Evolutionary conservation across 1,284 basidiomycete genomes (phyloP).

Genomic region (Malassezia slooffiae): DNA sequence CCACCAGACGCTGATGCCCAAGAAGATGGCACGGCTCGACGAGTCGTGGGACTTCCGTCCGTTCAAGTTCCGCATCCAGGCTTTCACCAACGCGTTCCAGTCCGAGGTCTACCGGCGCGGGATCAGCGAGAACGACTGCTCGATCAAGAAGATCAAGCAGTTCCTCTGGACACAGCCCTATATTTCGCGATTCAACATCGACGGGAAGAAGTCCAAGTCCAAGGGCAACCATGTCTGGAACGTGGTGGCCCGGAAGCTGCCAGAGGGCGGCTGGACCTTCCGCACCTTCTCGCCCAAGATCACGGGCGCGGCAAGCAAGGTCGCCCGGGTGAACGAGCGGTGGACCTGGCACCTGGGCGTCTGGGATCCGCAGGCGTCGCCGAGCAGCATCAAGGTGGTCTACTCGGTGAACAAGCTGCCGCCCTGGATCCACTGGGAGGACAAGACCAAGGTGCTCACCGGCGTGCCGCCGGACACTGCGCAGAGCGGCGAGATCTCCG

Average conservation of each 20-base stretch:
- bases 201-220: constrained; percentile 94
- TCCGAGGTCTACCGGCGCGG: constrained; percentile 62
- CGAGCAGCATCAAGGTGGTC: constrained; percentile 56
- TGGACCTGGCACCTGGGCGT: constrained; percentile 90
- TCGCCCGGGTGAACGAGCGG: constrained; percentile 59
- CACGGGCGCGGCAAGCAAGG: constrained; percentile 48
- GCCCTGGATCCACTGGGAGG: constrained; percentile 76
- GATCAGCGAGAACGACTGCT: constrained; percentile 51
- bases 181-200: constrained; percentile 96
- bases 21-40: constrained; percentile 41
- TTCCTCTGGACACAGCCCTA: constrained; percentile 86
- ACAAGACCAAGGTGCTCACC: constrained; percentile 45
- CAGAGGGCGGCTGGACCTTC: constrained; percentile 72
- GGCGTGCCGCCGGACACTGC: constrained; percentile 27
- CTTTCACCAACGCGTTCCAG: constrained; percentile 91
- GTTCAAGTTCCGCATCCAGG: constrained; percentile 98
- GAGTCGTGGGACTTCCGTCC: constrained; percentile 93
- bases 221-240: constrained; percentile 99
- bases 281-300: constrained; percentile 63
- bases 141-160: constrained; percentile 63
- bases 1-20: constrained; percentile 93
- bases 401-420: constrained; percentile 73
- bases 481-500: constrained; percentile 29
- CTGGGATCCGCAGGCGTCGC: constrained; percentile 75
- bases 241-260: constrained; percentile 77